Evolutionary conservation across 2,329 filamentous ascomycete species (phyloP), one percentile per base, ranked within the genome.

Genomic region (Elsinoe ampelina): DNA sequence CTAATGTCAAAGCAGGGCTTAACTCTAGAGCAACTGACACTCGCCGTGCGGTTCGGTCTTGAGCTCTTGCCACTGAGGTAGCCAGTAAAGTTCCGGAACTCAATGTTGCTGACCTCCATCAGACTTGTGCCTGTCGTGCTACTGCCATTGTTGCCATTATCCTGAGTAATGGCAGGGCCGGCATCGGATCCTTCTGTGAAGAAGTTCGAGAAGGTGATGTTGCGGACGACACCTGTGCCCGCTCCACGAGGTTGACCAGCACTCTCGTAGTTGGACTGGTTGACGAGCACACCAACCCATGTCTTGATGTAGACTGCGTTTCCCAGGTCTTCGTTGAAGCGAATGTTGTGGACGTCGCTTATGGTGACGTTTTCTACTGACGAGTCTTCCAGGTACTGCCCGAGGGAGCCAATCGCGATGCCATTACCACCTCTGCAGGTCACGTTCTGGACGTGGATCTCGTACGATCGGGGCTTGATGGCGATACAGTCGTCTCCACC

Each of bases 401-500:
- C 78, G 1, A 81, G 68, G 59, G 72, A 75, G 1, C 79, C 79
- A 38, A 75, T 73, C 3, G 79, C 78, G 26, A 73, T 73, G 54
- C 73, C 73, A 58, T 81, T 81, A 2, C 78, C 78, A 11, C 76
- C 75, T 41, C 73, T 71, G 57, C 81, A 87, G 58, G 72, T 73
- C 5, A 74, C 62, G 64, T 80, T 85, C 57, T 78, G 75, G 57
- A 77, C 68, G 35, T 72, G 68, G 59, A 79, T 75, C 62, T 84
- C 82, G 68, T 81, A 76, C 58, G 81, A 82, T 68, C 85, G 76
- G 41, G 78, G 74, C 69, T 86, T 88, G 59, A 77, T 74, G 39
- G 78, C 77, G 22, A 82, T 77, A 68, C 85, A 89, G 57, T 79
- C 71, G 65, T 77, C 84, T 63, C 82, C 78, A 8, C 79, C 79